These are phyloP conservation scores for Thalassia testudinum DNA, from an alignment of 116 monocot genomes.

Conservation along the genomic window DNA sequence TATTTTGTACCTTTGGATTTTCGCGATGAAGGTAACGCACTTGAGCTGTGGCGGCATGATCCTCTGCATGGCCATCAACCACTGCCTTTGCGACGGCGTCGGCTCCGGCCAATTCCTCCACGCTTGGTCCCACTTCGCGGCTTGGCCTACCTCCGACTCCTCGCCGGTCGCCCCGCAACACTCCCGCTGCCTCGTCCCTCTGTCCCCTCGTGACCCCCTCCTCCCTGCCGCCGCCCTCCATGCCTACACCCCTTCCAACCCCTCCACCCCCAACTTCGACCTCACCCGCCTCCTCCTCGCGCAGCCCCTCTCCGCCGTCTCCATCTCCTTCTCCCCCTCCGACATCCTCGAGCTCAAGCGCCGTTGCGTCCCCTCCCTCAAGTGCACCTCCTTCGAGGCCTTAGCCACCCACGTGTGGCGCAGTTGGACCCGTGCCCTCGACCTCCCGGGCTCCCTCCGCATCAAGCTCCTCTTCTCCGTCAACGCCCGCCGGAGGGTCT, in stretches of 20 bases:
- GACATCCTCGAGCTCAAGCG: conserved; percentile 62
- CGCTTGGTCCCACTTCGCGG: conserved; percentile 44
- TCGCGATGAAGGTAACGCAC: conserved; percentile 42
- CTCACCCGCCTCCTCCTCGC: conserved; percentile 30
- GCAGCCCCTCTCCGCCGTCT: conserved; percentile 52
- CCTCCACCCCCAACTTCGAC: neutral
- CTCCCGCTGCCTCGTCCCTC: conserved; percentile 42
- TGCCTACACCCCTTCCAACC: conserved; percentile 18
- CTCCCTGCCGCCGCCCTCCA: conserved; percentile 21
- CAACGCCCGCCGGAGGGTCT: conserved; percentile 30
- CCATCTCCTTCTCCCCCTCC: conserved; percentile 39
- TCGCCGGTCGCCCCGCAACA: conserved; percentile 31
- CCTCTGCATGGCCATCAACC: conserved; percentile 58
- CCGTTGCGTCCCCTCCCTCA: conserved; percentile 47
- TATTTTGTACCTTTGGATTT: too few relatives aligned
- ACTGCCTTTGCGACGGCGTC: conserved; percentile 70
- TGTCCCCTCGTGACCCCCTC: neutral
- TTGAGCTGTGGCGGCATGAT: conserved; percentile 89
- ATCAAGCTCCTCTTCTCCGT: conserved; percentile 82
- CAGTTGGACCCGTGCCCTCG: conserved; percentile 42
- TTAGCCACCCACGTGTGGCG: conserved; percentile 87
- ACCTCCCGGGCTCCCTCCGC: conserved; percentile 19
- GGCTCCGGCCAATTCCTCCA: conserved; percentile 66
- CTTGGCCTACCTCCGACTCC: conserved; percentile 4
- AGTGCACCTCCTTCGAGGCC: conserved; percentile 88